Percentiles rank a stretch among this genome's conserved stretches.
Conservation (phyloP, 140 eudicot genomes). For the Flaveria floridana region DNA sequence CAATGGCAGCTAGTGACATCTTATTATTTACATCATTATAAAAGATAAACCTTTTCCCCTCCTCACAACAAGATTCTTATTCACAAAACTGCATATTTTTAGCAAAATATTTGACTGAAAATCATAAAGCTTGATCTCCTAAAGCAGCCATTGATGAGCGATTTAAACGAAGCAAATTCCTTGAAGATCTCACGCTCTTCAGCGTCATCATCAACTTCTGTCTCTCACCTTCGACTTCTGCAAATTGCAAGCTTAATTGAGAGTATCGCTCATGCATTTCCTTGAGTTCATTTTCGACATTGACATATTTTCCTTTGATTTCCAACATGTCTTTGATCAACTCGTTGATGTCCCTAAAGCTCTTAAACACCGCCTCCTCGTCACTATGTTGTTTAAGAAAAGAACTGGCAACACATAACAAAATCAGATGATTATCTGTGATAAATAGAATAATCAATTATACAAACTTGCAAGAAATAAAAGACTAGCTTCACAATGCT, state of each 20-base stretch:
- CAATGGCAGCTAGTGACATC: slow-evolving; percentile 25
- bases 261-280: slow-evolving; percentile 97
- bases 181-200: slow-evolving; percentile 61
- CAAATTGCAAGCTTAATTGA: slow-evolving; percentile 85
- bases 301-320: slow-evolving; percentile 61
- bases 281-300: slow-evolving; percentile 64
- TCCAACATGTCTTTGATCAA: slow-evolving; percentile 82
- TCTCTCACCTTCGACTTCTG: slow-evolving; percentile 99
- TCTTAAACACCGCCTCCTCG: slow-evolving; percentile 77
- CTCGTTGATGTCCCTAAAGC: slow-evolving; percentile 88
- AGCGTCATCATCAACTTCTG: slow-evolving; percentile 86
- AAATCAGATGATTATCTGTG: neutral
- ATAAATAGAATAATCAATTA: neutral
- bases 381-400: slow-evolving; percentile 89
- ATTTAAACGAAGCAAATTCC: slow-evolving; percentile 43
- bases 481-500: neutral
- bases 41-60: slow-evolving; percentile 20
- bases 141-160: slow-evolving; percentile 48
- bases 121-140: slow-evolving; percentile 40
- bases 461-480: neutral
- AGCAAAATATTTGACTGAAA: slow-evolving; percentile 10
- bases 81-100: slow-evolving; percentile 27
- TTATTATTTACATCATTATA: slow-evolving; percentile 38
- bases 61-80: slow-evolving; percentile 30
- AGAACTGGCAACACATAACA: slow-evolving; percentile 45